phyloP scores from a whole-genome alignment of 768 basidiomycete species.

The Boletellus sp. region DNA sequence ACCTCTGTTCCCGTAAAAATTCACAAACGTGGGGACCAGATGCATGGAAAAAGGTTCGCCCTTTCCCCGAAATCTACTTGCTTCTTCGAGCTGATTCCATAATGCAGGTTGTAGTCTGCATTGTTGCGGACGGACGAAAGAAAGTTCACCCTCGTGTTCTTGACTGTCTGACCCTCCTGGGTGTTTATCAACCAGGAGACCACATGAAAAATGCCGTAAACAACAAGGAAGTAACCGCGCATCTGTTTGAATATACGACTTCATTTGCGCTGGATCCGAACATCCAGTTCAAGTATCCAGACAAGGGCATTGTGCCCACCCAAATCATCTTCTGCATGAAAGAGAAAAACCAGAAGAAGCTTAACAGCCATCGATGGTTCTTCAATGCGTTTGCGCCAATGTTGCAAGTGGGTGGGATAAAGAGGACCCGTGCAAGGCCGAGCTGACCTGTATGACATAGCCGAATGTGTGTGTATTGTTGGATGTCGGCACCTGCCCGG shows the following conservation, averaged over 20 bases:
- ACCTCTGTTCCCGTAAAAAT: constrained; percentile 79
- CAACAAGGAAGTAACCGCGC: constrained; percentile 66
- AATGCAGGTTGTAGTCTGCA: constrained; percentile 80
- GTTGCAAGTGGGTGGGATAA: constrained; percentile 56
- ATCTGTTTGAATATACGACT: constrained; percentile 84
- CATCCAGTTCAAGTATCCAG: constrained; percentile 82
- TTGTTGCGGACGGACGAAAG: constrained; percentile 84
- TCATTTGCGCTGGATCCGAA: constrained; percentile 76
- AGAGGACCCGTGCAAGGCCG: not conserved
- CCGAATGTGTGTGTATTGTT: constrained; percentile 90
- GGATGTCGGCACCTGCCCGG: constrained; percentile 92
- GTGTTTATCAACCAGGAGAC: constrained; percentile 79
- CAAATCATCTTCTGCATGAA: constrained; percentile 91
- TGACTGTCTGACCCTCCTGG: constrained; percentile 86
- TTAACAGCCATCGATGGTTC: constrained; percentile 96
- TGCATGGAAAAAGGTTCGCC: constrained; percentile 86
- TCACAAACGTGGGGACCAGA: constrained; percentile 95
- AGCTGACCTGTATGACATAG: constrained; percentile 32
- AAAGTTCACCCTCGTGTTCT: constrained; percentile 81
- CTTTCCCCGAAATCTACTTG: not conserved
- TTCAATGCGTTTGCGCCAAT: constrained; percentile 90
- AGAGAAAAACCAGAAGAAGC: constrained; percentile 95
- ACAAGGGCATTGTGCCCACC: constrained; percentile 92
- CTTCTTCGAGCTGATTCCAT: not conserved
- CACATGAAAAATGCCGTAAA: constrained; percentile 65